Base-by-base conservation (phyloP, 2,329 filamentous ascomycete genomes). In the Nannizziopsis arthrosporioides region DNA sequence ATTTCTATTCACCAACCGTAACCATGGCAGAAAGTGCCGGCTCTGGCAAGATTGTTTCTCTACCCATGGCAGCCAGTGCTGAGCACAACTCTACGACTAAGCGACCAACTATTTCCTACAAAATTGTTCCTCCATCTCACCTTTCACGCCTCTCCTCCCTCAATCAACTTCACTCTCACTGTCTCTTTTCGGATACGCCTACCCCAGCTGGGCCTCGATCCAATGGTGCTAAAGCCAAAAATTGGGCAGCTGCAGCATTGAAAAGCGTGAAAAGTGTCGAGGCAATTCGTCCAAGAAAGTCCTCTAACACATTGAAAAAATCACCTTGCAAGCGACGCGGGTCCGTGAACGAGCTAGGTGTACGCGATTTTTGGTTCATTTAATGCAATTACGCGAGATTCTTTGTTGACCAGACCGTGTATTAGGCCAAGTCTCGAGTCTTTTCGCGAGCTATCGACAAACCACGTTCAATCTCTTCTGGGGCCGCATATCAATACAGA, bases 181-280 rank as follows among this genome's bases (percentile, higher is more conserved):
- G 39, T 15, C 37, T 27, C 22, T 9, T 41, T 17, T 46, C 50
- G 39, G 42, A 47, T 17, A 52, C 50, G 10, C 50, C 46, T 30
- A 52, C 50, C n/a, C 47, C 39, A 22, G 36, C 47, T 3, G 31
- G 39, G 7, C 14, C 35, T 3, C 11, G 37, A 7, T 40, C 46
- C 18, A 39, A 31, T 32, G 18, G 48, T 15, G 34, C 45, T 40
- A 42, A 48, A 5, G 41, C 46, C 12, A 53, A 48, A 42, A 46
- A 45, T 11, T 53, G 53, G 51, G 47, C 51, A 2, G 47, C 47
- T 44, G 51, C 51, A 31, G 45, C 45, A 17, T 37, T 47, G 17
- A 47, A 47, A 36, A 17, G 15, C 3, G 47, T 44, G 31, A 54
- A 53, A 22, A 44, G 51, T 15, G 46, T 53, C 11, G 51, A 53